Percentiles rank a stretch among this genome's conserved stretches.
phyloP scores from a whole-genome alignment of 73 alveolate species.

The Paramecium caudatum region DNA sequence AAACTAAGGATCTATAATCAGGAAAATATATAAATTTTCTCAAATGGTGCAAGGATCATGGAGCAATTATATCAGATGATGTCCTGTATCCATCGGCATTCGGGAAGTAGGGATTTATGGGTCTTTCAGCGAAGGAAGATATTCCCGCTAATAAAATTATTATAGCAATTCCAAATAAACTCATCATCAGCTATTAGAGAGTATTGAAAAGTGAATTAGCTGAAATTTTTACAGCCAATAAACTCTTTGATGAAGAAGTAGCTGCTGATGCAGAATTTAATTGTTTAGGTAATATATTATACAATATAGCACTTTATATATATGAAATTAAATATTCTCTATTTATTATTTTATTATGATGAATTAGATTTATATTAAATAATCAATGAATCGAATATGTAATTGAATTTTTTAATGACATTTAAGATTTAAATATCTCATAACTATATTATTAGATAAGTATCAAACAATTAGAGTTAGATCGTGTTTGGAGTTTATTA shows the following conservation, averaged over 20 bases:
- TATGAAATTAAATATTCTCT: too few relatives aligned
- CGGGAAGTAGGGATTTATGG: slow-evolving; percentile 65
- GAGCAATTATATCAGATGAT: slow-evolving; percentile 58
- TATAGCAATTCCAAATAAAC: slow-evolving; percentile 73
- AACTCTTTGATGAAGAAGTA: neutral
- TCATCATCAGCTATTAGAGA: slow-evolving; percentile 58
- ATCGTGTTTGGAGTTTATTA: neutral
- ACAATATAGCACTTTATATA: slow-evolving; percentile 19
- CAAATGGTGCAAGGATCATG: slow-evolving; percentile 69
- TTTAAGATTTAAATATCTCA: neutral
- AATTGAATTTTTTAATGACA: neutral
- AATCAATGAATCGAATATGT: neutral
- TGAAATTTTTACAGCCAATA: slow-evolving; percentile 10
- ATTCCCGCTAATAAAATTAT: slow-evolving; percentile 71
- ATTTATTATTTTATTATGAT: neutral
- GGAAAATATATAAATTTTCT: slow-evolving; percentile 28
- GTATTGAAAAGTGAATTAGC: slow-evolving; percentile 53
- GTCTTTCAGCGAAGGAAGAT: slow-evolving; percentile 30
- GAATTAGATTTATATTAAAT: neutral
- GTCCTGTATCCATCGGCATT: slow-evolving; percentile 63
- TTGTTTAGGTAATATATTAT: slow-evolving; percentile 47
- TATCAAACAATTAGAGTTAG: slow-evolving; percentile 4
- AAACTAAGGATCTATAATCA: slow-evolving; percentile 2
- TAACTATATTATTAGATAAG: neutral
- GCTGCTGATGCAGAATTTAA: slow-evolving; percentile 53